phyloP scores from a whole-genome alignment of 495 filamentous ascomycete species.

The Hypoxylon intermedium region DNA sequence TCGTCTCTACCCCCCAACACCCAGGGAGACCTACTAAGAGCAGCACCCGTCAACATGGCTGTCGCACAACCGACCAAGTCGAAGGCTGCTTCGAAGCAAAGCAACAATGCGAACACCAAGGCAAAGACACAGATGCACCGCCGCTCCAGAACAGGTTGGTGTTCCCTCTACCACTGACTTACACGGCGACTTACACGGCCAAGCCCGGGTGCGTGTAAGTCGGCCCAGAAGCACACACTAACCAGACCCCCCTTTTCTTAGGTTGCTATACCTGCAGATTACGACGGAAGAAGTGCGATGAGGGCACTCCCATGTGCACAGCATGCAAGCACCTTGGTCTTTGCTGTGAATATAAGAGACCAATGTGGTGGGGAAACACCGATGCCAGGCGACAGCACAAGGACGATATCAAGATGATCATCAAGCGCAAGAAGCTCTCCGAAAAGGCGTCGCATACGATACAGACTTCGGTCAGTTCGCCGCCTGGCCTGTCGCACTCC shows the following conservation, averaged over 20 bases:
- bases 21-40: conserved; percentile 57
- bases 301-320: conserved; percentile 82
- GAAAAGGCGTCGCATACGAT: conserved; percentile 75
- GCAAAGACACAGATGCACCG: conserved; percentile 83
- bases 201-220: conserved; percentile 32
- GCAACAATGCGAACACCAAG: conserved; percentile 62
- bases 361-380: conserved; percentile 94
- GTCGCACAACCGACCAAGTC: conserved; percentile 60
- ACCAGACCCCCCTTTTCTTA: conserved; percentile 48
- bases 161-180: conserved; percentile 23
- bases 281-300: conserved; percentile 97
- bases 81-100: conserved; percentile 61
- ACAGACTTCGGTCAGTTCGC: conserved; percentile 65
- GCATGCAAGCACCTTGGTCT: conserved; percentile 89
- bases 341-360: conserved; percentile 92
- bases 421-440: conserved; percentile 92
- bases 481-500: conserved; percentile 82
- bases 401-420: conserved; percentile 94
- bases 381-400: conserved; percentile 86
- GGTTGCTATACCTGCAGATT: conserved; percentile 98
- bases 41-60: conserved; percentile 64
- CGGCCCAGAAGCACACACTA: conserved; percentile 27
- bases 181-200: conserved; percentile 41
- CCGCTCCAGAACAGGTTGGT: conserved; percentile 89
- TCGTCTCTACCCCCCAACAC: conserved; percentile 65